Evolutionary conservation across 768 basidiomycete species (phyloP).

Genomic region (Xanthoconium stramineum): DNA sequence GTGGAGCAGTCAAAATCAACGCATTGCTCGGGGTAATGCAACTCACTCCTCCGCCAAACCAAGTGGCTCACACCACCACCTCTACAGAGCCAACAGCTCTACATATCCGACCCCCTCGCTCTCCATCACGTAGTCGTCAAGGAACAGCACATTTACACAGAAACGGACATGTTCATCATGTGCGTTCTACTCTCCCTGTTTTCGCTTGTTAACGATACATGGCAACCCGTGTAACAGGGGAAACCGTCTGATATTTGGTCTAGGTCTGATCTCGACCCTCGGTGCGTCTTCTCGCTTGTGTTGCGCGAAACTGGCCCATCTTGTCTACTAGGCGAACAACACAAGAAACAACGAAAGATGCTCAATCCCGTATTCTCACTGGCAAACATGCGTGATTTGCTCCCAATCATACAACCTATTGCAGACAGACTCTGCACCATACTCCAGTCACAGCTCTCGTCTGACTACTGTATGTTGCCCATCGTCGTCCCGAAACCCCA

Average conservation of each 20-base stretch:
- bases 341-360: conserved; percentile 32
- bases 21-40: conserved; percentile 33
- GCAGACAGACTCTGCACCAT: conserved; percentile 25
- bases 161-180: conserved; percentile 35
- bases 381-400: conserved; percentile 28
- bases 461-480: conserved; percentile 19
- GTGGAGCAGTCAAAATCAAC: conserved; percentile 34
- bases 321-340: conserved; percentile 23
- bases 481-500: neutral
- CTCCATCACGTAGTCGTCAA: conserved; percentile 38
- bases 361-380: conserved; percentile 34
- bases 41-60: neutral
- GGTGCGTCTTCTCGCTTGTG: conserved; percentile 20
- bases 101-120: conserved; percentile 37
- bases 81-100: conserved; percentile 29
- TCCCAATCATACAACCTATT: conserved; percentile 34
- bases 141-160: conserved; percentile 36
- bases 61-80: neutral
- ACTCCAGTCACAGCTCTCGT: conserved; percentile 20
- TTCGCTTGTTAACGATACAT: neutral
- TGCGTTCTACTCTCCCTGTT: conserved; percentile 2
- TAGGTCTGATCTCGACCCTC: conserved; percentile 36
- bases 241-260: conserved; percentile 35
- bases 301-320: neutral
- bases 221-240: conserved; percentile 10